Conservation (phyloP, 345 rosid genomes). For the Pugionium cornutum region DNA sequence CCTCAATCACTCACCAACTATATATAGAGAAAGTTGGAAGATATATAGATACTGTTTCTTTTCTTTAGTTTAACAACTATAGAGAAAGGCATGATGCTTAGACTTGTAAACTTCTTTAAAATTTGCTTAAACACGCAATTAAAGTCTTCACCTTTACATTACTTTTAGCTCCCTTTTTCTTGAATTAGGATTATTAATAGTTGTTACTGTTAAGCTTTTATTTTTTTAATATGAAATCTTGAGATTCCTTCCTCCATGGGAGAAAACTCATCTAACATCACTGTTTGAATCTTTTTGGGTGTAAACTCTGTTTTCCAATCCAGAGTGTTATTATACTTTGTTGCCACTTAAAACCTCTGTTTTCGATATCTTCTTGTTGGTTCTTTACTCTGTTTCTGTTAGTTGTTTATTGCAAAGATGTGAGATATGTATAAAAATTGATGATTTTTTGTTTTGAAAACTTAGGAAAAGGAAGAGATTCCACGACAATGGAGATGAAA, state of each 20-base stretch:
- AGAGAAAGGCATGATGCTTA: conserved; percentile 20
- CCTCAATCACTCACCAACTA: conserved; percentile 32
- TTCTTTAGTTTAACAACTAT: conserved; percentile 18
- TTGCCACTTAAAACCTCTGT: background rate
- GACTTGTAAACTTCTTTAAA: conserved; percentile 21
- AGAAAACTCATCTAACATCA: conserved; percentile 17
- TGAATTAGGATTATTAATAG: conserved; percentile 29
- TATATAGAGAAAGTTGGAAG: background rate
- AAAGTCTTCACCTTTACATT: conserved; percentile 32
- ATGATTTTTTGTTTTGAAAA: conserved; percentile 1
- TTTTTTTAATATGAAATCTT: conserved; percentile 18
- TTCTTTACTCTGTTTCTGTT: conserved; percentile 18
- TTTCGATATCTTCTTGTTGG: background rate
- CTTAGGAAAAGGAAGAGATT: conserved; percentile 56
- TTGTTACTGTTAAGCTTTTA: conserved; percentile 8
- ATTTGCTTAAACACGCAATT: conserved; percentile 16
- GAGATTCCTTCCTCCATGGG: conserved; percentile 16
- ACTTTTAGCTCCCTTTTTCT: conserved; percentile 22
- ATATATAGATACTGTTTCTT: conserved; percentile 12
- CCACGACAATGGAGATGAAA: conserved; percentile 72
- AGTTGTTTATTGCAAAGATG: conserved; percentile 5
- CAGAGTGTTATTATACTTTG: background rate
- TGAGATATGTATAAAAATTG: background rate
- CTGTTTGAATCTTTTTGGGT: conserved; percentile 12
- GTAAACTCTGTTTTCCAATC: conserved; percentile 23